These are phyloP conservation scores for Thelonectria rubi DNA, from an alignment of 2,329 filamentous ascomycete genomes.

Conservation along the genomic window DNA sequence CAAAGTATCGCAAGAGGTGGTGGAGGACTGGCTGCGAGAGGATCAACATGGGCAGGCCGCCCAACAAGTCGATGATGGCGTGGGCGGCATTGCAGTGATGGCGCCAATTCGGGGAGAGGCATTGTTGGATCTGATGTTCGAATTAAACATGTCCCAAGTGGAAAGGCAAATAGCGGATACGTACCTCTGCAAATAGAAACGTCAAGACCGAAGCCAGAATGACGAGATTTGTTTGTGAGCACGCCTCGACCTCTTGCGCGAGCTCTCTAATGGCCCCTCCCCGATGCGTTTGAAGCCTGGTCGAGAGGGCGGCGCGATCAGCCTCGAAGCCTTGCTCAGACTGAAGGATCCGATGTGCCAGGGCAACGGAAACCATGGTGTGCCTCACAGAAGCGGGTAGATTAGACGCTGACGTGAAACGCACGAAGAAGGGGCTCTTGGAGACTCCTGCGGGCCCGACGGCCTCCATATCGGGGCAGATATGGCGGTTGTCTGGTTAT, in stretches of 20 bases:
- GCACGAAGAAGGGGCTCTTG: slow-evolving; percentile 22
- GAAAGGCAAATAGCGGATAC: not conserved
- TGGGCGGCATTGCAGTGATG: slow-evolving; percentile 27
- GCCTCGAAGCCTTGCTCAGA: slow-evolving; percentile 6
- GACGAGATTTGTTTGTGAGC: not conserved
- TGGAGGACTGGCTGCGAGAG: slow-evolving; percentile 3
- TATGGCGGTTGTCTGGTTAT: slow-evolving; percentile 27
- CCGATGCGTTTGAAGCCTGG: slow-evolving; percentile 28
- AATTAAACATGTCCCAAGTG: not conserved
- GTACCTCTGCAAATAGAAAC: not conserved
- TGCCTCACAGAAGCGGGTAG: slow-evolving; percentile 12
- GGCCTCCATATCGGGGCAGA: slow-evolving; percentile 35
- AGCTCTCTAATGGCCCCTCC: slow-evolving; percentile 30
- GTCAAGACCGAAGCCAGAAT: not conserved
- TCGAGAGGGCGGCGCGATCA: slow-evolving; percentile 15
- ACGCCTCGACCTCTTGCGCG: not conserved
- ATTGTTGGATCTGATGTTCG: slow-evolving; percentile 25
- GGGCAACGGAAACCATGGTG: slow-evolving; percentile 22
- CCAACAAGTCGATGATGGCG: slow-evolving; percentile 25
- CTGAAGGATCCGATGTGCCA: slow-evolving; percentile 33
- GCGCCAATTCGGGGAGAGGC: slow-evolving; percentile 29
- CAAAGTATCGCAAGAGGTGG: slow-evolving; percentile 25
- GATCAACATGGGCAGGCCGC: slow-evolving; percentile 22
- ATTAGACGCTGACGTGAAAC: not conserved
- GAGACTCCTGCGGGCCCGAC: slow-evolving; percentile 13